Conservation (phyloP, 805 yeast species). For the Candida michaelii region DNA sequence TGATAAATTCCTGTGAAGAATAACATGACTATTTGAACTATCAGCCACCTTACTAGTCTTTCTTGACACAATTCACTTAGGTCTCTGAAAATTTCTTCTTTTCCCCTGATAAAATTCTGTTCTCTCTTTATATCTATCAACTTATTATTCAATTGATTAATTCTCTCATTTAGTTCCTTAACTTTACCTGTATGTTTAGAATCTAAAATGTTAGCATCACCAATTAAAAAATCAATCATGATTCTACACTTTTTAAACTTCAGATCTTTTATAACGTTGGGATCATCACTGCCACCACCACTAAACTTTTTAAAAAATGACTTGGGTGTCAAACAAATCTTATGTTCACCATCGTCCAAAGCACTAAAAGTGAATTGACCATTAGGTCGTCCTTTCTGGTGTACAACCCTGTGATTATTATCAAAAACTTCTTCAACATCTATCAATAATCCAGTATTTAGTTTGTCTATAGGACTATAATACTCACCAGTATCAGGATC, state of each 20-base stretch:
- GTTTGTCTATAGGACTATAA: conserved; percentile 26
- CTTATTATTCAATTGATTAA: conserved; percentile 56
- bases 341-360: conserved; percentile 26
- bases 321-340: conserved; percentile 27
- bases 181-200: conserved; percentile 47
- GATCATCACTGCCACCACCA: conserved; percentile 16
- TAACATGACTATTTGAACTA: conserved; percentile 20
- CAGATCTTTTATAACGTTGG: conserved; percentile 18
- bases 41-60: conserved; percentile 22
- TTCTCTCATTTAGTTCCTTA: conserved; percentile 52
- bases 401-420: conserved; percentile 23
- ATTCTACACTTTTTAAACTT: conserved; percentile 22
- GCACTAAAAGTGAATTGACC: conserved; percentile 30
- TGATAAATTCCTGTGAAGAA: conserved; percentile 22
- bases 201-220: conserved; percentile 21
- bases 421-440: conserved; percentile 46
- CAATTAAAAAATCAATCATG: conserved; percentile 22
- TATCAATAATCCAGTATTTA: conserved; percentile 32
- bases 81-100: conserved; percentile 26
- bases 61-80: conserved; percentile 24
- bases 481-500: conserved; percentile 37
- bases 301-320: conserved; percentile 21
- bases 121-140: conserved; percentile 61
- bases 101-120: conserved; percentile 45
- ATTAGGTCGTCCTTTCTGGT: conserved; percentile 22